Evolutionary conservation across 257 asterid genomes (phyloP).

Genomic region (Dorcoceras hygrometricum): DNA sequence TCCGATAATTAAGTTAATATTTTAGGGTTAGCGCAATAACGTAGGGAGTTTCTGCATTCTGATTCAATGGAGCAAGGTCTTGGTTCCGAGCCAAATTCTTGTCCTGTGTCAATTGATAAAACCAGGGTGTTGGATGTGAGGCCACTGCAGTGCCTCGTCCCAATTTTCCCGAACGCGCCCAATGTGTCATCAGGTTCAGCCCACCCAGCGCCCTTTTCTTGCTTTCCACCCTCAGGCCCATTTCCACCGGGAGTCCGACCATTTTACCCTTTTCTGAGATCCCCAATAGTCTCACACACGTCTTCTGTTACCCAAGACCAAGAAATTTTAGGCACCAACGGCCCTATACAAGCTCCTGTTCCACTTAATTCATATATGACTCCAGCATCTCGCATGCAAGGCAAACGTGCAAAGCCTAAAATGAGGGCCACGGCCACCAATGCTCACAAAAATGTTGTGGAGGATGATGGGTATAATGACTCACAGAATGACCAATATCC

Average conservation of each 20-base stretch:
- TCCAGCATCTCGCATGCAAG: not conserved
- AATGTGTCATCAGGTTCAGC: constrained; percentile 46
- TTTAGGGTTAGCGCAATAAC: constrained; percentile 7
- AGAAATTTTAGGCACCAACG: not conserved
- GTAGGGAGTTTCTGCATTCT: constrained; percentile 22
- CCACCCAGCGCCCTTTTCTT: not conserved
- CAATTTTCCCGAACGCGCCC: constrained; percentile 65
- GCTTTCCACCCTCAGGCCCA: constrained; percentile 67
- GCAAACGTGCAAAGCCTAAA: not conserved
- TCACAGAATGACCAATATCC: not conserved
- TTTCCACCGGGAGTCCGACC: constrained; percentile 25
- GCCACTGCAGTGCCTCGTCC: constrained; percentile 77
- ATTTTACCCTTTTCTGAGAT: constrained; percentile 1
- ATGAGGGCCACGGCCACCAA: not conserved
- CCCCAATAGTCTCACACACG: not conserved
- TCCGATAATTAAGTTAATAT: not conserved
- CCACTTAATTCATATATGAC: not conserved
- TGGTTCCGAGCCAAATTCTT: constrained; percentile 43
- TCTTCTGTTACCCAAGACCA: not conserved
- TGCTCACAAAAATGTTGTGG: not conserved
- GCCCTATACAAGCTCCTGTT: not conserved
- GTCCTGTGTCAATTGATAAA: constrained; percentile 59
- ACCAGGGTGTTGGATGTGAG: constrained; percentile 69
- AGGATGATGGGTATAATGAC: not conserved
- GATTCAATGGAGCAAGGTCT: constrained; percentile 63